phyloP scores from a whole-genome alignment of 75 land plant species.

The Selaginella tamariscina region DNA sequence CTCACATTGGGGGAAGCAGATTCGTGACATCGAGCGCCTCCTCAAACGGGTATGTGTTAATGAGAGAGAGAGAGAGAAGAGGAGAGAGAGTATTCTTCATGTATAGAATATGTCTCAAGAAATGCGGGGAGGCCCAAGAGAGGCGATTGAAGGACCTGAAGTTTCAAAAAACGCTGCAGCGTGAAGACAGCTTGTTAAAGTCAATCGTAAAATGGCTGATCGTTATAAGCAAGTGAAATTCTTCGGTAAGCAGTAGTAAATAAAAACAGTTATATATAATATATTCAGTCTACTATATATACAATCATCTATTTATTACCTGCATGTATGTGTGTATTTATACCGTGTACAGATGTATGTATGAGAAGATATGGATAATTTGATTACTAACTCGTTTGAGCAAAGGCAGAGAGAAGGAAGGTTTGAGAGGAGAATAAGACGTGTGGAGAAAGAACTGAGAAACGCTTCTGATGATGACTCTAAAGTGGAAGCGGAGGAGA shows the following conservation, averaged over 20 bases:
- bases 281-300: too few relatives aligned
- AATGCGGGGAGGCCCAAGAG: slow-evolving; percentile 67
- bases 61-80: too few relatives aligned
- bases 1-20: slow-evolving; percentile 42
- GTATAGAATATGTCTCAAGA: slow-evolving; percentile 40
- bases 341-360: too few relatives aligned
- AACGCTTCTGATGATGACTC: slow-evolving; percentile 41
- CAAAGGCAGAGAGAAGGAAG: slow-evolving; percentile 74
- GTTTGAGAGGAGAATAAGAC: slow-evolving; percentile 79
- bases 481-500: slow-evolving; percentile 28
- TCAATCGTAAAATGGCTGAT: slow-evolving; percentile 59
- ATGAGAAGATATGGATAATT: too few relatives aligned
- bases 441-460: slow-evolving; percentile 75
- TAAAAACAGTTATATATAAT: too few relatives aligned
- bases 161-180: slow-evolving; percentile 55
- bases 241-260: slow-evolving; percentile 83
- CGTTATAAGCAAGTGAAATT: slow-evolving; percentile 82
- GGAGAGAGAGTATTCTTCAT: background rate
- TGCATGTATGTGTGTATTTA: too few relatives aligned
- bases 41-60: slow-evolving; percentile 43
- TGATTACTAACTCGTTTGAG: too few relatives aligned
- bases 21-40: slow-evolving; percentile 61
- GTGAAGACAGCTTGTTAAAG: background rate
- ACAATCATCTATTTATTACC: too few relatives aligned
- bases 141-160: slow-evolving; percentile 71